These are phyloP conservation scores for Cornus suecica DNA, from an alignment of 148 eudicot genomes.

Conservation along the genomic window DNA sequence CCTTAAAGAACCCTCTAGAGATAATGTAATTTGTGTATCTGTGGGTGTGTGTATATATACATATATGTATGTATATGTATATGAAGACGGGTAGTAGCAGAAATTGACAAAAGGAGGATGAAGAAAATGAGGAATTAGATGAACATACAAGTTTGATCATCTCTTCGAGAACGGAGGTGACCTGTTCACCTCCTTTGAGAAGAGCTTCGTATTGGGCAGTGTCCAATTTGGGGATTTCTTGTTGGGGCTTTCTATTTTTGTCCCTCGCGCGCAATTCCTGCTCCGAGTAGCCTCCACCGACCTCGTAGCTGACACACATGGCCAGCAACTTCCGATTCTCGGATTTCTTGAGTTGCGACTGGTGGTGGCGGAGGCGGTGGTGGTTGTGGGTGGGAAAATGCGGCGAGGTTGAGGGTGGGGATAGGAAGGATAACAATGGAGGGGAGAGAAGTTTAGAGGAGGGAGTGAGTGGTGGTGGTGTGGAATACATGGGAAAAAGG, in stretches of 20 bases:
- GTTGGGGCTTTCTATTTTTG: conserved; percentile 8
- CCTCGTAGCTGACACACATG: conserved; percentile 51
- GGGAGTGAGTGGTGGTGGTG: conserved; percentile 6
- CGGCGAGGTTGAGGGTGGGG: neutral
- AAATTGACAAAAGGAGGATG: neutral
- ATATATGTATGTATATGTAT: no score
- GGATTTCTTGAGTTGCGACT: neutral
- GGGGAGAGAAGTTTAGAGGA: conserved; percentile 16
- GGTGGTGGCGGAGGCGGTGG: conserved; percentile 12
- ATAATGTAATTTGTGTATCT: no score
- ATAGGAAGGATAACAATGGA: conserved; percentile 3
- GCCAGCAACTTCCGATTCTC: conserved; percentile 14
- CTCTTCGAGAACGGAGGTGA: conserved; percentile 83
- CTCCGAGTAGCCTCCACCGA: conserved; percentile 62
- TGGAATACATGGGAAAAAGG: conserved; percentile 29
- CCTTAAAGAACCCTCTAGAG: neutral
- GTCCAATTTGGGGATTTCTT: conserved; percentile 29
- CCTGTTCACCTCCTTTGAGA: conserved; percentile 90
- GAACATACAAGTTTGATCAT: conserved; percentile 71
- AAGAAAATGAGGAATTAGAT: neutral
- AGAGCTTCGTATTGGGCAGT: conserved; percentile 63
- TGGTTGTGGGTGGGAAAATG: neutral
- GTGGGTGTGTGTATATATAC: no score
- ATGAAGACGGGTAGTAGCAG: neutral
- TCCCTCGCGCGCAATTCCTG: conserved; percentile 20